Conservation (phyloP, 129 eudicot genomes). For the Artemisia annua region DNA sequence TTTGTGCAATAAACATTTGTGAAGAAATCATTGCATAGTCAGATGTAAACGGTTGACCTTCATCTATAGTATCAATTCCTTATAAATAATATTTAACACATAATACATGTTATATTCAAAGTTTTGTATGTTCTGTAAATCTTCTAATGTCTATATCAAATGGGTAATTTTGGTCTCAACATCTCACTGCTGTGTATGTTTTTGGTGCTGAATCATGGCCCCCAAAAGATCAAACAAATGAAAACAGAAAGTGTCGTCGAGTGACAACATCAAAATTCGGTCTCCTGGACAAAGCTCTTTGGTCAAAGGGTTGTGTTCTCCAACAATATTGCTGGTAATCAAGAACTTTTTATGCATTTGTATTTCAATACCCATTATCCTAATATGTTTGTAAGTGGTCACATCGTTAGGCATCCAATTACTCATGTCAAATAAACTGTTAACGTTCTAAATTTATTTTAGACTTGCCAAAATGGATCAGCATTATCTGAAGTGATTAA, state of each 20-base stretch:
- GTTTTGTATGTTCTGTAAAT: too few species aligned
- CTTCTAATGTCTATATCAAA: background rate
- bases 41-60: too few species aligned
- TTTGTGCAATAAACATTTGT: too few species aligned
- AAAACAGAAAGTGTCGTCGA: constrained; percentile 32
- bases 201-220: constrained; percentile 34
- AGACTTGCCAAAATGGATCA: too few species aligned
- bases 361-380: background rate
- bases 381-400: background rate
- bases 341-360: background rate
- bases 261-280: constrained; percentile 25
- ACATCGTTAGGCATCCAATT: too few species aligned
- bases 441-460: too few species aligned
- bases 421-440: too few species aligned
- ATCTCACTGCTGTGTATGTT: constrained; percentile 6
- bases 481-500: too few species aligned
- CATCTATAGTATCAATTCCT: too few species aligned
- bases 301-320: constrained; percentile 45
- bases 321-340: constrained; percentile 48
- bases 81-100: too few species aligned
- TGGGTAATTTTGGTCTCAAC: background rate
- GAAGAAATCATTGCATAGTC: too few species aligned
- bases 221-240: constrained; percentile 50
- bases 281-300: constrained; percentile 35
- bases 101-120: too few species aligned